These are phyloP conservation scores for Saccharomyces uvarum DNA, from an alignment of 1,139 yeast genomes.

Conservation along the genomic window DNA sequence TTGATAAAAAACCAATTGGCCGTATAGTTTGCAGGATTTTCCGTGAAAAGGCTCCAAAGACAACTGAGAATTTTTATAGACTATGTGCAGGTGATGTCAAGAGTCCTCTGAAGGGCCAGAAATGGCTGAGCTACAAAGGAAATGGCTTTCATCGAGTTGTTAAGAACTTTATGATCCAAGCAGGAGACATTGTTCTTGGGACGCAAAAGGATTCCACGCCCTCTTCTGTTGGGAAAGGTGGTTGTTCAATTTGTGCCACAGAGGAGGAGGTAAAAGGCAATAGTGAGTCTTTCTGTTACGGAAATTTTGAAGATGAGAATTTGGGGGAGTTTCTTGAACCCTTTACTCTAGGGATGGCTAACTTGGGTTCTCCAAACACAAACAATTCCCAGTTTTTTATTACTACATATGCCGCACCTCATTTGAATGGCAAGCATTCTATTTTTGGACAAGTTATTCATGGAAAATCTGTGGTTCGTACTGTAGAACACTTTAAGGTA, in stretches of 20 bases:
- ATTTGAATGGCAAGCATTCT: constrained; percentile 66
- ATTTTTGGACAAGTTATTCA: constrained; percentile 59
- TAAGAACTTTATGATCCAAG: constrained; percentile 73
- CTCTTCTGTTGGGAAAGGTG: constrained; percentile 46
- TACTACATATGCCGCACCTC: constrained; percentile 63
- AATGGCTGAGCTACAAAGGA: constrained; percentile 35
- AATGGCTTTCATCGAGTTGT: constrained; percentile 60
- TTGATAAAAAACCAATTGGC: constrained; percentile 44
- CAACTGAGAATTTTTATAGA: constrained; percentile 46
- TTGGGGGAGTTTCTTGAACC: constrained; percentile 38
- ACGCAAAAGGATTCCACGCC: constrained; percentile 30
- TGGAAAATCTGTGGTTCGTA: constrained; percentile 68
- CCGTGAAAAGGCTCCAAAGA: constrained; percentile 47
- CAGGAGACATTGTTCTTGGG: constrained; percentile 52
- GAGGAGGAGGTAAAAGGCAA: constrained; percentile 17
- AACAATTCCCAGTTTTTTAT: constrained; percentile 78
- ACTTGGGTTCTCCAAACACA: constrained; percentile 46
- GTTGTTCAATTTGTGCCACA: constrained; percentile 39
- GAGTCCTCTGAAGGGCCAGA: constrained; percentile 27
- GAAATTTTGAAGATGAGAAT: constrained; percentile 58
- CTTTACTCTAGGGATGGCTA: constrained; percentile 68
- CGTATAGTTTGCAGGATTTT: constrained; percentile 58
- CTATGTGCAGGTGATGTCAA: constrained; percentile 37
- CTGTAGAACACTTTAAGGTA: constrained; percentile 47
- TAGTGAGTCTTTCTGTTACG: constrained; percentile 19